Percentiles rank a stretch among this genome's conserved stretches.
Evolutionary conservation across 2,329 filamentous ascomycete genomes (phyloP).

Genomic region (Verticillium albo-atrum): DNA sequence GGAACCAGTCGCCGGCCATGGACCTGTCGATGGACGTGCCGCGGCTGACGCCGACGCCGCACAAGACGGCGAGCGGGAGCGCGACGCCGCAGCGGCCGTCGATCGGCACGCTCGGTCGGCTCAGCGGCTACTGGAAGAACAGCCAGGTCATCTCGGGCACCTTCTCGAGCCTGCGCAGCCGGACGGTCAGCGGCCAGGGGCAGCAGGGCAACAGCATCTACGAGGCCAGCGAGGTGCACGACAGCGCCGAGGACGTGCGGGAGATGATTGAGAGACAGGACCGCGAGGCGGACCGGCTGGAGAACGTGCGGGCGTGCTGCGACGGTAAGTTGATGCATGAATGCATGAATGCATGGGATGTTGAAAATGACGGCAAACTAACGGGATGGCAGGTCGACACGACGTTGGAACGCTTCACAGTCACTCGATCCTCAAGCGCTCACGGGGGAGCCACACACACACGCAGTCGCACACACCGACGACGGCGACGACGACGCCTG

Average conservation of each 20-base stretch:
- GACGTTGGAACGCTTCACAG: slow-evolving; percentile 61
- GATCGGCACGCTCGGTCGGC: slow-evolving; percentile 48
- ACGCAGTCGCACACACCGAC: slow-evolving; percentile 29
- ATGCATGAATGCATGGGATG: too few species aligned
- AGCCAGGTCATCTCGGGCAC: slow-evolving; percentile 41
- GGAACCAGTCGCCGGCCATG: slow-evolving; percentile 57
- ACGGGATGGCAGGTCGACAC: slow-evolving; percentile 58
- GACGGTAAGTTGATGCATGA: slow-evolving; percentile 72
- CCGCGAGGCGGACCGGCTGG: slow-evolving; percentile 71
- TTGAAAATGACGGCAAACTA: slow-evolving; percentile 4
- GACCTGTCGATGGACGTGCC: slow-evolving; percentile 48
- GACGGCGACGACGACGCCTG: slow-evolving; percentile 26
- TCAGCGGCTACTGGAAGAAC: slow-evolving; percentile 57
- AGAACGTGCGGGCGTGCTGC: slow-evolving; percentile 96
- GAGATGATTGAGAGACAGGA: slow-evolving; percentile 76
- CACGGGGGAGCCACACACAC: slow-evolving; percentile 34
- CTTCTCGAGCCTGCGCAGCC: slow-evolving; percentile 49
- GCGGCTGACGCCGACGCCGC: slow-evolving; percentile 49
- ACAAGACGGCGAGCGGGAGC: slow-evolving; percentile 34
- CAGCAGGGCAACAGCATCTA: slow-evolving; percentile 44
- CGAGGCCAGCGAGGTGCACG: slow-evolving; percentile 59
- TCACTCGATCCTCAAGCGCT: slow-evolving; percentile 33
- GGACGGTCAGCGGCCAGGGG: slow-evolving; percentile 39
- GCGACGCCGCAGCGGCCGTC: slow-evolving; percentile 25
- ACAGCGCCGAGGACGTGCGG: slow-evolving; percentile 79